phyloP scores from a whole-genome alignment of 352 stramenopile species.

The Aphanomyces euteiches region DNA sequence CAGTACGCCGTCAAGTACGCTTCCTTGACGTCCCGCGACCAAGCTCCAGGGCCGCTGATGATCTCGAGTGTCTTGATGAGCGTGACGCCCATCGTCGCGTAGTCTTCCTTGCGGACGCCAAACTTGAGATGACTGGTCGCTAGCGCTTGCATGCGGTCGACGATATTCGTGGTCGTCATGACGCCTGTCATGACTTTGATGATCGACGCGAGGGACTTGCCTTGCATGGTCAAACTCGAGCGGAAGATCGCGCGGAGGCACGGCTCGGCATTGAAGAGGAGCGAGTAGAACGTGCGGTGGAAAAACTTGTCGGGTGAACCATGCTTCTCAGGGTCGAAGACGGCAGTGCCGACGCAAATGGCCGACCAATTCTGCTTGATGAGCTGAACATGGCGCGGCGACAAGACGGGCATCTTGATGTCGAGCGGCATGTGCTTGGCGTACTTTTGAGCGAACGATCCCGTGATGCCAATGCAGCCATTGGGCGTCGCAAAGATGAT shows the following conservation, averaged over 20 bases:
- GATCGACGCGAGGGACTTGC: slow-evolving; percentile 19
- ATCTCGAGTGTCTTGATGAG: slow-evolving; percentile 30
- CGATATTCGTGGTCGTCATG: slow-evolving; percentile 2
- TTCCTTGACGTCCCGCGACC: slow-evolving; percentile 19
- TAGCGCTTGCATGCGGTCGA: slow-evolving; percentile 21
- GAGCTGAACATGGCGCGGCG: slow-evolving; percentile 10
- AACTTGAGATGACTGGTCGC: slow-evolving; percentile 8
- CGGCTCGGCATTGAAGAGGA: slow-evolving; percentile 17
- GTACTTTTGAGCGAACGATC: slow-evolving; percentile 15
- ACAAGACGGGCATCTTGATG: slow-evolving; percentile 22
- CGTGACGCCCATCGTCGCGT: slow-evolving; percentile 14
- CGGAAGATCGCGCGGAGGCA: slow-evolving; percentile 21
- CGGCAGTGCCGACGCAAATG: background rate
- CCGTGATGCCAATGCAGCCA: slow-evolving; percentile 11
- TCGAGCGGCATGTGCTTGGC: slow-evolving; percentile 24
- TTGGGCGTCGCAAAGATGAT: slow-evolving; percentile 19
- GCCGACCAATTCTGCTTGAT: slow-evolving; percentile 21
- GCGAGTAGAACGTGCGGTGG: slow-evolving; percentile 25
- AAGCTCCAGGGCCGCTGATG: slow-evolving; percentile 13
- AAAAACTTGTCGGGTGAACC: slow-evolving; percentile 25
- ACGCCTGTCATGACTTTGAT: slow-evolving; percentile 22
- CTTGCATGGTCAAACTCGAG: slow-evolving; percentile 24
- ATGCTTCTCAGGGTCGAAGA: slow-evolving; percentile 13
- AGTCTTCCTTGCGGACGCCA: slow-evolving; percentile 7
- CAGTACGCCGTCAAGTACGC: slow-evolving; percentile 28